Percentiles rank a stretch among this genome's conserved stretches.
Conservation (phyloP, 139 green algal species). For the Chlamydomonas sp. region DNA sequence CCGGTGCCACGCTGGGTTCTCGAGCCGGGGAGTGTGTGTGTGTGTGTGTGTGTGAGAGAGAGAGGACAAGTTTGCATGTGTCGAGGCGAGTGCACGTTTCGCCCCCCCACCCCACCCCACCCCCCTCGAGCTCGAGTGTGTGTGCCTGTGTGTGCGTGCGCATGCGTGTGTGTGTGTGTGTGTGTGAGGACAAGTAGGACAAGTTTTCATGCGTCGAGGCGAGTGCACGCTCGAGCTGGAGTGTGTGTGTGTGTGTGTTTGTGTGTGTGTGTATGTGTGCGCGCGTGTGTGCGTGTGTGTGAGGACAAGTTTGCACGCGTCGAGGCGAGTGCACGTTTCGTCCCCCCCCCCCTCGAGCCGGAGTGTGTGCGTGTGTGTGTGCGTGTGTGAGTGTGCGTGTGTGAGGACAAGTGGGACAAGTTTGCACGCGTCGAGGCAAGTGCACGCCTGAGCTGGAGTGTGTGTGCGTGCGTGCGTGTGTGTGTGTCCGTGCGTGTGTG, state of each 20-base stretch:
- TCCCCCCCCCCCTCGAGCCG: no score
- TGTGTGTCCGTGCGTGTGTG: no score
- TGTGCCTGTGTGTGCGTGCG: background rate
- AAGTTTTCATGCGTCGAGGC: background rate
- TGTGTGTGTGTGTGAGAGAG: background rate
- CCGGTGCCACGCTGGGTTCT: background rate
- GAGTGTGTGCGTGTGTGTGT: background rate
- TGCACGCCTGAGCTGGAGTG: no score
- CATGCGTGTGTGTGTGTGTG: background rate
- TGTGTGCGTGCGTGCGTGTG: no score
- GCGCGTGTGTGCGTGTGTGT: background rate
- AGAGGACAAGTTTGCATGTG: background rate
- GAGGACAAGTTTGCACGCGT: conserved; percentile 61
- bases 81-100: no score
- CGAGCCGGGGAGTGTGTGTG: background rate
- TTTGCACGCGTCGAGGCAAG: conserved; percentile 43
- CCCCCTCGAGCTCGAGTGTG: background rate
- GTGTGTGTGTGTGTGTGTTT: background rate
- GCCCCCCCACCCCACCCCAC: no score
- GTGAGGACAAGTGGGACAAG: conserved; percentile 55
- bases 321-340: no score
- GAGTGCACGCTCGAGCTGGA: background rate
- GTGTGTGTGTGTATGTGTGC: background rate
- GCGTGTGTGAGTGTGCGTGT: background rate
- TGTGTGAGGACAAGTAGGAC: background rate